Evolutionary conservation across 257 asterid species (phyloP), one percentile per base, ranked within the genome.

Genomic region (Ehretia macrophylla): DNA sequence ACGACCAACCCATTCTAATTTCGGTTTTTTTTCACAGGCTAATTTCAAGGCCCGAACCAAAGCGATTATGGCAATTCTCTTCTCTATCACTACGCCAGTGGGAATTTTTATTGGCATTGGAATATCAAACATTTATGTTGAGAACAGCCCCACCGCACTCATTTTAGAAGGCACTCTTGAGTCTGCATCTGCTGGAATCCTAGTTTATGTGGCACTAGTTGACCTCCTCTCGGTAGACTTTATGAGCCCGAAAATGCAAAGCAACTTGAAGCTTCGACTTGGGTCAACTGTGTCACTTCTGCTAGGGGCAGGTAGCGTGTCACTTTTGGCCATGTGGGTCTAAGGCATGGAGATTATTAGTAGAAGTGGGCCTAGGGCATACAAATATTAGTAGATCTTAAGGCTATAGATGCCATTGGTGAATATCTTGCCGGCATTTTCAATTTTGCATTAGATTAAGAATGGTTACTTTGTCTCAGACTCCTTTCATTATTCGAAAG

Each of bases 121-220:
- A 8, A 67, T 75, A 20, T 54, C 75, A 19, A 68, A 63, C 8
- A 58, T 58, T 14, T 75, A 75, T 9, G 62, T 70, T 40, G 77
- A 75, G 22, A 58, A 62, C 13, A 71, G 72, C n/a, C 61, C 63
- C 10, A 50, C 59, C 8, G 72, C 81, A 6, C 39, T 75, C 0
- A 75, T 75, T 44, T 72, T 75, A 16, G 71, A 70, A 51, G 81
- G 81, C 32, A 19, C 59, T 10, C 61, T 75, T 10, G 60, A 75
- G 55, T 75, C 81, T 46, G 81, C 77, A 10, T 59, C 81, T 4
- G 77, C 81, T 19, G 81, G 81, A 5, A 75, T 75, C 1, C 49
- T 75, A 9, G 45, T 71, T 1, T 71, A 75, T 10, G 71, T 75
- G 81, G 74, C 81, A 47, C 74, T 75, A 1, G 74, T 75, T 4